Evolutionary conservation across 345 rosid species (phyloP).

Genomic region (Durio zibethinus): DNA sequence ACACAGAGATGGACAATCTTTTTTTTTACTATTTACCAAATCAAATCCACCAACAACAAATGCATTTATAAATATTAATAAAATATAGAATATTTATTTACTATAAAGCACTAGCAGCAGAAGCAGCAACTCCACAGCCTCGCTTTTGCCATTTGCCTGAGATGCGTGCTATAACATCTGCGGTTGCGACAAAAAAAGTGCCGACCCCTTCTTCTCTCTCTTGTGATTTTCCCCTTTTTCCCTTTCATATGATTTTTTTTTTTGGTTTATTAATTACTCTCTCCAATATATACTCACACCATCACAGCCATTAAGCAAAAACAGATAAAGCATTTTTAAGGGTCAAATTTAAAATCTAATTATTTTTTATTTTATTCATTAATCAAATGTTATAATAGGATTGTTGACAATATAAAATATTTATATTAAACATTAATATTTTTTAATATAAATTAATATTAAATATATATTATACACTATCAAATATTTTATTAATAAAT

Average conservation of each 20-base stretch:
- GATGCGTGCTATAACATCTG: background rate
- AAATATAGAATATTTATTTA: background rate
- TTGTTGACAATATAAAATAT: no score
- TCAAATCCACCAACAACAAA: background rate
- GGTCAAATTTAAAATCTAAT: no score
- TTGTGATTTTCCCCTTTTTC: background rate
- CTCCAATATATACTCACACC: background rate
- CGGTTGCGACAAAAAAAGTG: background rate
- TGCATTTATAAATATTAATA: background rate
- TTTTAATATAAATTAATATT: no score
- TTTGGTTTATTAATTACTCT: background rate
- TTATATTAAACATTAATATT: no score
- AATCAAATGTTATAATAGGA: no score
- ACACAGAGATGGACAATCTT: conserved; percentile 9
- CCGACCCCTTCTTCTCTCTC: background rate
- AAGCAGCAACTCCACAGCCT: background rate
- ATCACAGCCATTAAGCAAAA: background rate
- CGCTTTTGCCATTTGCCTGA: background rate
- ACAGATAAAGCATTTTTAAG: background rate
- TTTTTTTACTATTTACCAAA: background rate
- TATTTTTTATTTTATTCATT: no score
- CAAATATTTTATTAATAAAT: no score
- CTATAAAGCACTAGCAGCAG: background rate
- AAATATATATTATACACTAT: no score
- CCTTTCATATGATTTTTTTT: background rate